These are phyloP conservation scores for Paramecium sonneborni DNA, from an alignment of 73 alveolate species.

Conservation along the genomic window DNA sequence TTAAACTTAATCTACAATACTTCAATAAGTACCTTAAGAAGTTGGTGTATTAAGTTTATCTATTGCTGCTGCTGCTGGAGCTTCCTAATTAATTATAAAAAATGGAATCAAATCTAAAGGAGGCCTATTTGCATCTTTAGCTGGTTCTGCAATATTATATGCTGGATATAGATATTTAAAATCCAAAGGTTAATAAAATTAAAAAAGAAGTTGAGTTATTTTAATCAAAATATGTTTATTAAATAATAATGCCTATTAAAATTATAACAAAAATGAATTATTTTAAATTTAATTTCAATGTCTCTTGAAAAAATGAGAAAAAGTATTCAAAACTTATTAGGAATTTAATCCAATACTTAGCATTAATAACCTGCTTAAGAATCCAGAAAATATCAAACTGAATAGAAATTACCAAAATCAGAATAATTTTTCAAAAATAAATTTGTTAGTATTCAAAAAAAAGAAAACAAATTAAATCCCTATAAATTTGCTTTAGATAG, in stretches of 20 bases:
- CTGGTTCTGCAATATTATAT: neutral
- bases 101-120: neutral
- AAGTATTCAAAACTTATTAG: neutral
- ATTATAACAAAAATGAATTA: neutral
- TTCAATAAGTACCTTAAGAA: neutral
- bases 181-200: neutral
- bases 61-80: neutral
- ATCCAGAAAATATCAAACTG: neutral
- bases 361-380: neutral
- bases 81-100: neutral
- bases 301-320: neutral
- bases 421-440: neutral
- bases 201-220: neutral
- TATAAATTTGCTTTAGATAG: neutral
- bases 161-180: neutral
- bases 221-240: neutral
- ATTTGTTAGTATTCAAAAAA: neutral
- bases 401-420: neutral
- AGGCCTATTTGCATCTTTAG: neutral
- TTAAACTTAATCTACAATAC: neutral
- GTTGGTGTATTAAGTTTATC: neutral
- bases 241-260: neutral
- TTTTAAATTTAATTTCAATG: neutral
- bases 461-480: neutral
- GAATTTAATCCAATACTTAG: neutral